These are phyloP conservation scores for Aspergillus floridensis DNA, from an alignment of 2,329 filamentous ascomycete species.

Conservation along the genomic window DNA sequence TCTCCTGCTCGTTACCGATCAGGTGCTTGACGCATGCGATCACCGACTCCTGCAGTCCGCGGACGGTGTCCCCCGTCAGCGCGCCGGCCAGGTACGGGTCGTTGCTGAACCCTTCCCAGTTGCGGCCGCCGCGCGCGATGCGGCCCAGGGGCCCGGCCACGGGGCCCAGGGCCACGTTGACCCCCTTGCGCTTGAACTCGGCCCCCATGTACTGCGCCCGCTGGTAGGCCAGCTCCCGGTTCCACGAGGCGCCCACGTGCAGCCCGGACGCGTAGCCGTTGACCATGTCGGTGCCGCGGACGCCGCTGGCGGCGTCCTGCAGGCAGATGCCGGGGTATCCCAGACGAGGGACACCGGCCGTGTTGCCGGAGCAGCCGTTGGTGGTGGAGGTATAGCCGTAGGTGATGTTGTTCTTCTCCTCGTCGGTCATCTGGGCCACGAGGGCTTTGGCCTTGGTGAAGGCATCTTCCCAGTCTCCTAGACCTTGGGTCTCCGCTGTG, in stretches of 20 bases:
- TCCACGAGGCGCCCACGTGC: conserved; percentile 50
- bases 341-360: conserved; percentile 6
- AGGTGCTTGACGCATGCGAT: conserved; percentile 51
- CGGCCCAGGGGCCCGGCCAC: conserved; percentile 44
- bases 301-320: conserved; percentile 12
- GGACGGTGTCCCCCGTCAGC: conserved; percentile 38
- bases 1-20: conserved; percentile 62
- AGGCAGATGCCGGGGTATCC: conserved; percentile 14
- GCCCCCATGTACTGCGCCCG: conserved; percentile 55
- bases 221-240: conserved; percentile 52
- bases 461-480: conserved; percentile 9
- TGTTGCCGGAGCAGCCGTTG: conserved; percentile 10
- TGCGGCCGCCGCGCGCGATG: conserved; percentile 41
- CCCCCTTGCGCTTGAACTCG: conserved; percentile 57
- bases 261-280: conserved; percentile 43
- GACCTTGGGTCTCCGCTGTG: conserved; percentile 1
- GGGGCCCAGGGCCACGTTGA: conserved; percentile 35
- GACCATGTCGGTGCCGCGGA: conserved; percentile 38
- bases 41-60: conserved; percentile 45
- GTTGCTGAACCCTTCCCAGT: conserved; percentile 44
- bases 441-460: conserved; percentile 13
- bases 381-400: conserved; percentile 6
- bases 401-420: conserved; percentile 16
- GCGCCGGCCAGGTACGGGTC: conserved; percentile 45
- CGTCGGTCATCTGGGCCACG: conserved; percentile 10